Evolutionary conservation across 805 yeast genomes (phyloP), one percentile per base, ranked within the genome.

Genomic region (Candida bentonensis): DNA sequence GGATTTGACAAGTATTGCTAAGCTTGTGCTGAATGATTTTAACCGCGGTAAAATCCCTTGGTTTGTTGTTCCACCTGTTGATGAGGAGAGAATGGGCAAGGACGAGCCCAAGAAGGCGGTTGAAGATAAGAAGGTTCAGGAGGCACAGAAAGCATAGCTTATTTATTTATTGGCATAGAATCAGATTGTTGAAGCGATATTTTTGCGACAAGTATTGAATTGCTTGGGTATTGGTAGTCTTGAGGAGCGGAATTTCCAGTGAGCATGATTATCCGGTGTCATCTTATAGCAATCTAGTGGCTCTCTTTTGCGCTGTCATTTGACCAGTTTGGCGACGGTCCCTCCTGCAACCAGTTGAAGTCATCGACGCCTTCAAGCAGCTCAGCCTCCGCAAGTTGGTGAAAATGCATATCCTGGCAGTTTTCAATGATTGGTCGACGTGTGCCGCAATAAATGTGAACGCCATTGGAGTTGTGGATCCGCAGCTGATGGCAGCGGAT

Each of bases 31-130:
- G 61, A 86, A 86, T 54, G 98, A 89, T 62, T 89, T 89, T 71
- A 89, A 87, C 65, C 76, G 98, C 64, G 98, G 98, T 49, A 85
- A 86, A 58, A 89, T 89, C 45, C 98, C 98, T 21, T 89, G 98
- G 98, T 89, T 89, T 61, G 85, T 85, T 25, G 78, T 92, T 22
- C 98, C 98, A 23, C 96, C 97, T 36, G 79, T 73, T 44, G 74
- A 62, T 21, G 69, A 73, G 60, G 83, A 78, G 43, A 51, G 47
- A 13, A 45, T 15, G 15, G 44, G 22, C 5, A 46, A 48, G 28
- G 36, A 28, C 15, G 45, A 44, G 28, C 47, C 17, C 21, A 45
- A 23, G 21, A 39, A 48, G 22, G 46, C 43, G 21, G 46, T 23
- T 26, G 47, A 46, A 30, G 46, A 34, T 22, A 47, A 45, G 47